A percentile compares a stretch with the other conserved stretches of the same genome.
These are phyloP conservation scores for Citrus maxima DNA, from an alignment of 345 rosid genomes.

Conservation along the genomic window DNA sequence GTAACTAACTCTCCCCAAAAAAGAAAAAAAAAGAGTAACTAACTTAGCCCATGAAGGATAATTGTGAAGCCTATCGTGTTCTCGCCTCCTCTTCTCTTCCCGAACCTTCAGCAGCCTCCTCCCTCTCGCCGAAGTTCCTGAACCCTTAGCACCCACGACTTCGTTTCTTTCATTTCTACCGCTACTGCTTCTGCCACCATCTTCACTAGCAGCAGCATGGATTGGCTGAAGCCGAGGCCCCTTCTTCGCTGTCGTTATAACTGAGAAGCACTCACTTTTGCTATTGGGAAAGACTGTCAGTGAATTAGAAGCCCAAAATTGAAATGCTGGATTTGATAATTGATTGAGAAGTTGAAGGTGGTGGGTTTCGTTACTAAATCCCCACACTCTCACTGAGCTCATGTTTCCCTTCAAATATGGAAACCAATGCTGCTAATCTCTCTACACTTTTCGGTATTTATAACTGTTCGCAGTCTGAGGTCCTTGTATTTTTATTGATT, in stretches of 20 bases:
- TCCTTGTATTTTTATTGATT: too few relatives aligned
- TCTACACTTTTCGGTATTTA: too few relatives aligned
- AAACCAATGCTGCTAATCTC: neutral
- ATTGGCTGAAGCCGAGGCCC: neutral
- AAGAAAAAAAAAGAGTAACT: neutral
- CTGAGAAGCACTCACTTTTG: neutral
- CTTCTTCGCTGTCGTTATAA: neutral
- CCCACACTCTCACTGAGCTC: neutral
- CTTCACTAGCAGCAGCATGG: neutral
- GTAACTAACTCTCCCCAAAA: slow-evolving; percentile 20
- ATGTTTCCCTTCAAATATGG: neutral
- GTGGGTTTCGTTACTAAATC: neutral
- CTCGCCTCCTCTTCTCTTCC: slow-evolving; percentile 86
- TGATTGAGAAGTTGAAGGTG: neutral
- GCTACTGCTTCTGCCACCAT: neutral
- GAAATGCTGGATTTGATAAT: neutral
- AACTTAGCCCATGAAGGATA: slow-evolving; percentile 95
- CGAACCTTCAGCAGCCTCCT: slow-evolving; percentile 73
- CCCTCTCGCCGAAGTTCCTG: slow-evolving; percentile 92
- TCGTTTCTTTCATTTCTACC: neutral
- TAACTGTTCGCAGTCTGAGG: too few relatives aligned
- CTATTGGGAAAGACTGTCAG: neutral
- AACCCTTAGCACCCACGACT: slow-evolving; percentile 30
- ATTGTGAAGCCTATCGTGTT: slow-evolving; percentile 64
- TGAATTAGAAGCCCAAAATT: neutral